Evolutionary conservation across 495 filamentous ascomycete genomes (phyloP), one percentile per base, ranked within the genome.

Genomic region (Aspergillus hancockii): DNA sequence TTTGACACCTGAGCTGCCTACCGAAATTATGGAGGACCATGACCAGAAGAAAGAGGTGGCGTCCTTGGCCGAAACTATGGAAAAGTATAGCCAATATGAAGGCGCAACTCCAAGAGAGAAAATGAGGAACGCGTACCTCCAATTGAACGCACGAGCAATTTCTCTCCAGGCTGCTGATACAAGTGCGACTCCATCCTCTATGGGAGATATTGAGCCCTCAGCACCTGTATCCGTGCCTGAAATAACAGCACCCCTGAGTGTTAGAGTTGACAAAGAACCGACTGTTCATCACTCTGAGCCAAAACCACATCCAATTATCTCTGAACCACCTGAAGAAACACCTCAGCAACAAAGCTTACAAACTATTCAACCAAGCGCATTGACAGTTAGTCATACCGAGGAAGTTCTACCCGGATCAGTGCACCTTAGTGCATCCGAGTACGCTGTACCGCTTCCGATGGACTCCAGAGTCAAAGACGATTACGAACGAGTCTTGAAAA

Each of bases 391-490:
- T 3, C 54, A 68, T 52, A 47, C 50, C 12, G 72, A 75, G 23
- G 65, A 72, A 32, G 16, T 47, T n/a, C 23, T 52, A 9, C 75
- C 73, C 7, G 77, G 77, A n/a, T 73, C 75, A 18, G 56, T 80
- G 28, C 60, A 67, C 19, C 73, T 80, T 55, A 75, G 77, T 1
- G 69, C 73, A 18, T 70, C 70, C 5, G 77, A 80, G 53, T 80
- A 75, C 57, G 75, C 77, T 21, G 63, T 80, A 0, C 68, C 73
- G 14, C 71, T 80, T 49, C 75, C 77, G 0, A 78, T 80, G 72
- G 75, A 80, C 60, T 75, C 75, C 12, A 67, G 76, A 30, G 67
- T 78, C 4, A 78, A 77, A 55, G 73, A 76, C 60, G 71, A 75
- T 49, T 80, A 80, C 56, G 73, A 78, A 49, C 59, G 63, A n/a